Conservation (phyloP, 202 grass and related monocot genomes). For the Saccharum hybrid region DNA sequence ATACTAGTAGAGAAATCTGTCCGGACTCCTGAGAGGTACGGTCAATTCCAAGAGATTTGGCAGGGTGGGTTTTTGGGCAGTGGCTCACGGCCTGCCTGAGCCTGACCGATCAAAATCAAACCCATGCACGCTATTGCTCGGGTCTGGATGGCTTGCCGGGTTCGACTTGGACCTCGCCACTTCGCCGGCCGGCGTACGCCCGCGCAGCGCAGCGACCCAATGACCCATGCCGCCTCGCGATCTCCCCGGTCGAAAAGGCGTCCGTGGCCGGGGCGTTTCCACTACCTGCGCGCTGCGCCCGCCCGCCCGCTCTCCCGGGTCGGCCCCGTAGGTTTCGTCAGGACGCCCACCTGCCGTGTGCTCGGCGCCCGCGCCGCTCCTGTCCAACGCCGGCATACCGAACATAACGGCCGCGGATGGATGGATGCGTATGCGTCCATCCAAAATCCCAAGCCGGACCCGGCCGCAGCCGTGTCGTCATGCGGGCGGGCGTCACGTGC, state of each 20-base stretch:
- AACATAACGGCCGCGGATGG: conserved; percentile 50
- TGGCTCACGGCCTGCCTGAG: conserved; percentile 17
- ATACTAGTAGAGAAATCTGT: no score
- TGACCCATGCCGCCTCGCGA: background rate
- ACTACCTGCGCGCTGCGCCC: background rate
- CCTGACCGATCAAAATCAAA: background rate
- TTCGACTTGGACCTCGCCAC: conserved; percentile 21
- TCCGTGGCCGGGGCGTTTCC: background rate
- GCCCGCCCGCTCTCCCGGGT: background rate
- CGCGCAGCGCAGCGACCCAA: background rate
- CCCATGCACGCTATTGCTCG: background rate
- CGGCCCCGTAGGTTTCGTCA: no score
- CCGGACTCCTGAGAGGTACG: no score
- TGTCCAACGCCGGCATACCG: conserved; percentile 36
- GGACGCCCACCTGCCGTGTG: background rate
- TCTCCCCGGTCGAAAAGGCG: background rate
- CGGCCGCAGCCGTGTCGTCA: background rate
- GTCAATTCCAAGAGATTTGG: conserved; percentile 34
- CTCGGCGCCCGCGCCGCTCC: background rate
- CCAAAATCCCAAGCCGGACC: background rate
- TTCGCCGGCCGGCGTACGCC: background rate
- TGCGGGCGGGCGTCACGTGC: conserved; percentile 11
- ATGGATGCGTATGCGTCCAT: background rate
- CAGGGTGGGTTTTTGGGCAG: background rate
- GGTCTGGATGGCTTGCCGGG: background rate